Evolutionary conservation across 2,329 filamentous ascomycete species (phyloP).

Genomic region (Monosporascus sp.): DNA sequence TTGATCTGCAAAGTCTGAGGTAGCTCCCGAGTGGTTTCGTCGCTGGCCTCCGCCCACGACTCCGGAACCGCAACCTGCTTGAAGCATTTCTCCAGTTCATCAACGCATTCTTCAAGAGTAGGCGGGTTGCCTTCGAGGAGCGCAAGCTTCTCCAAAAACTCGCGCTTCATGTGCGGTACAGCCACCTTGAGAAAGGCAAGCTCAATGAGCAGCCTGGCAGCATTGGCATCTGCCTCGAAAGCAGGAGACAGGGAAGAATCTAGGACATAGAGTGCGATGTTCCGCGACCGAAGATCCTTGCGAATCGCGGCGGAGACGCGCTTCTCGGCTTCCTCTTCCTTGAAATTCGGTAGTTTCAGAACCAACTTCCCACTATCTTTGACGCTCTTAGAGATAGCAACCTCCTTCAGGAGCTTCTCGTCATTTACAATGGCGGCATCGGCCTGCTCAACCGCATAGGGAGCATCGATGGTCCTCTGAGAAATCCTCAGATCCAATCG

Average conservation of each 20-base stretch:
- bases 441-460: constrained; percentile 74
- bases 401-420: constrained; percentile 70
- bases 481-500: constrained; percentile 83
- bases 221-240: constrained; percentile 57
- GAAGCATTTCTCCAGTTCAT: constrained; percentile 65
- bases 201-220: constrained; percentile 66
- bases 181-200: constrained; percentile 78
- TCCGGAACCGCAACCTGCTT: constrained; percentile 71
- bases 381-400: constrained; percentile 67
- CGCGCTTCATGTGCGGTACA: constrained; percentile 57
- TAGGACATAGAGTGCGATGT: constrained; percentile 67
- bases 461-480: constrained; percentile 75
- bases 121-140: constrained; percentile 47
- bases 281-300: constrained; percentile 65
- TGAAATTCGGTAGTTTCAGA: constrained; percentile 70
- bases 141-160: constrained; percentile 62
- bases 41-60: constrained; percentile 69
- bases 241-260: constrained; percentile 66
- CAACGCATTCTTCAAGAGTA: constrained; percentile 51
- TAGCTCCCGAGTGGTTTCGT: constrained; percentile 50
- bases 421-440: constrained; percentile 76
- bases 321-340: constrained; percentile 87
- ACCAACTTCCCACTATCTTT: constrained; percentile 69
- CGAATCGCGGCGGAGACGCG: constrained; percentile 67
- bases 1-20: constrained; percentile 64